Base-by-base conservation (phyloP, 2,329 filamentous ascomycete genomes). In the Fusarium compactum region DNA sequence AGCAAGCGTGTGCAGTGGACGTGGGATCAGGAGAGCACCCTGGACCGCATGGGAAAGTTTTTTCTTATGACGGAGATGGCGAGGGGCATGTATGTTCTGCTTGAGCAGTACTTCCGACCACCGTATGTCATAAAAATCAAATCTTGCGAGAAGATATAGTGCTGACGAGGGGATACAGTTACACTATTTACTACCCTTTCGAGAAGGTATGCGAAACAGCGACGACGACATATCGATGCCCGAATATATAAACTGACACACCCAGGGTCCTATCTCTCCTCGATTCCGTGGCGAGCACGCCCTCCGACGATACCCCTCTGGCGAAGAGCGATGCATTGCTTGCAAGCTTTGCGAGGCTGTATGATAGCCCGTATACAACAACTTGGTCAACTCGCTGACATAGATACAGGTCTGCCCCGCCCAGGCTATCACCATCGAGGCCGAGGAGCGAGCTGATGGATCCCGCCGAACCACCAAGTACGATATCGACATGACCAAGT, bases 401-500 rank as follows among this genome's bases (percentile, higher is more conserved):
- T 51, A 7, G 29, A 54, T 27, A 46, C 62, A 90, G 87, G 92
- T 98, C 79, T 99, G 96, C 88, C 96, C 96, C 44, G 96, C 96
- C 61, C 93, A 97, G 84, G 96, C 96, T 78, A 99, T 99, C 82
- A 99, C 96, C 56, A 99, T 99, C 77, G 96, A 99, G 85, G 96
- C 96, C 61, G 96, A 99, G 83, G 96, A 99, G 87, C 94, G 96
- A 80, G 93, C 93, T 78, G 96, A 99, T 78, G 96, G 96, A 70
- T 97, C 93, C 78, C 91, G 96, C 82, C 90, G 96, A 80, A 99
- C 96, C 54, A 98, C 95, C 65, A 91, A 95, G 80, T 99, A 99
- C 85, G 96, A 99, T 81, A 98, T 99, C 80, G 96, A 99, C 84
- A 99, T 99, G 96, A 98, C 96, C 78, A 99, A 99, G 88, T 99